A percentile compares a stretch with the other conserved stretches of the same genome.
Conservation (phyloP, 2,329 filamentous ascomycete genomes). For the Iodosphaeria phyllophila region DNA sequence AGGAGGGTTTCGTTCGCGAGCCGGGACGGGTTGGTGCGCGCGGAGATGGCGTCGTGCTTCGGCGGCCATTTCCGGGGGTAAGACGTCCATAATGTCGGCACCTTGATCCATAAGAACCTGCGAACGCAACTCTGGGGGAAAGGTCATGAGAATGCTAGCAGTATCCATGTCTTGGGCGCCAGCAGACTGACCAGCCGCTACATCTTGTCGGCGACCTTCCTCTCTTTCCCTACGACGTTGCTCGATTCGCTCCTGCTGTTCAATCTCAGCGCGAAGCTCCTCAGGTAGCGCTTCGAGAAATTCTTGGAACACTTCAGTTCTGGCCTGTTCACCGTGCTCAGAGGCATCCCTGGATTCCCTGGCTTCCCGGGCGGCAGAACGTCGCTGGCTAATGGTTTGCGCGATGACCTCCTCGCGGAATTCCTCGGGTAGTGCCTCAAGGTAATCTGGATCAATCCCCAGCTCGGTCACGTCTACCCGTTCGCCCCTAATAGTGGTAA, state of each 20-base stretch:
- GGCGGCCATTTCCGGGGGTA: slow-evolving; percentile 71
- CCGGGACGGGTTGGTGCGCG: slow-evolving; percentile 12
- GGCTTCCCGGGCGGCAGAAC: slow-evolving; percentile 58
- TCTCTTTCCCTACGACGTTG: slow-evolving; percentile 77
- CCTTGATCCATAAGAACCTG: slow-evolving; percentile 84
- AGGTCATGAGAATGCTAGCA: slow-evolving; percentile 78
- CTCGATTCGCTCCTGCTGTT: slow-evolving; percentile 78
- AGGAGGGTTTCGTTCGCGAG: slow-evolving; percentile 17
- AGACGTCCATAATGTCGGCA: slow-evolving; percentile 64
- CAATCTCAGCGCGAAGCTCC: slow-evolving; percentile 76
- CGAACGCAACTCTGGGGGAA: slow-evolving; percentile 69
- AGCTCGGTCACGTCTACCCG: slow-evolving; percentile 86
- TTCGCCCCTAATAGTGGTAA: slow-evolving; percentile 69
- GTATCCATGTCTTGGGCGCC: slow-evolving; percentile 60
- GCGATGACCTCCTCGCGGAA: slow-evolving; percentile 92
- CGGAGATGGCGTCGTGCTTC: slow-evolving; percentile 57
- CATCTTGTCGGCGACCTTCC: slow-evolving; percentile 50
- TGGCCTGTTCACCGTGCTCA: slow-evolving; percentile 50
- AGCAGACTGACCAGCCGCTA: slow-evolving; percentile 29
- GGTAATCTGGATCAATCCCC: slow-evolving; percentile 85
- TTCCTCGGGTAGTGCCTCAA: slow-evolving; percentile 94
- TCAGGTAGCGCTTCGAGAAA: slow-evolving; percentile 85
- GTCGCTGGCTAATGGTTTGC: slow-evolving; percentile 66
- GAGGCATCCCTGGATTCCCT: too few relatives aligned
- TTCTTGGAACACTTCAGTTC: slow-evolving; percentile 62